phyloP scores from a whole-genome alignment of 1,139 yeast genomes.

The Kodamaea plutei region DNA sequence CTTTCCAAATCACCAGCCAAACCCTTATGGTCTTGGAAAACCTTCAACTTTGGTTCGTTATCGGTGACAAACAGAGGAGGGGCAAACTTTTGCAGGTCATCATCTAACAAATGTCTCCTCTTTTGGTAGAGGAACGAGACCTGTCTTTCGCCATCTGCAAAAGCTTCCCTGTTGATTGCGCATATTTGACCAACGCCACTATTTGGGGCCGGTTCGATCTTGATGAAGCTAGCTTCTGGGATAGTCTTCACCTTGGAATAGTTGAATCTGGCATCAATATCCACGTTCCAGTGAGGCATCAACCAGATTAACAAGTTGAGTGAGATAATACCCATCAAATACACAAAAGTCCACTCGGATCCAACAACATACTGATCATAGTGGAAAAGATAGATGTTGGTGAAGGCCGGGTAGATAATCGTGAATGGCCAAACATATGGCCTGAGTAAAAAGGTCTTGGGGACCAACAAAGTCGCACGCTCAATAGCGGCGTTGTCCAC shows the following conservation, averaged over 20 bases:
- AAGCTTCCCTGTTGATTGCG: conserved; percentile 52
- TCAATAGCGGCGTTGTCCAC: conserved; percentile 58
- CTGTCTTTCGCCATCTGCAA: conserved; percentile 59
- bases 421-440: conserved; percentile 87
- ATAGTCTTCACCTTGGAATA: conserved; percentile 51
- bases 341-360: conserved; percentile 84
- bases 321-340: conserved; percentile 67
- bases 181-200: conserved; percentile 84
- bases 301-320: conserved; percentile 75
- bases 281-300: conserved; percentile 94
- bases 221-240: conserved; percentile 63
- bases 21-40: conserved; percentile 63
- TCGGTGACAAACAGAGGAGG: conserved; percentile 84
- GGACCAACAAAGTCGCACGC: conserved; percentile 68
- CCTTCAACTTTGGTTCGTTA: conserved; percentile 52
- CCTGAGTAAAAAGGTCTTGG: conserved; percentile 55
- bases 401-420: conserved; percentile 71
- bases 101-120: conserved; percentile 77
- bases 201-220: conserved; percentile 79
- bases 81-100: conserved; percentile 51
- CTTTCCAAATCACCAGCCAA: conserved; percentile 55
- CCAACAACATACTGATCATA: conserved; percentile 85
- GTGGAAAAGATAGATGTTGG: conserved; percentile 58
- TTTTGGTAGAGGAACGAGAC: conserved; percentile 83
- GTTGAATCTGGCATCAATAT: conserved; percentile 68